These are phyloP conservation scores for Colletotrichum karsti DNA, from an alignment of 2,329 filamentous ascomycete genomes.

Conservation along the genomic window DNA sequence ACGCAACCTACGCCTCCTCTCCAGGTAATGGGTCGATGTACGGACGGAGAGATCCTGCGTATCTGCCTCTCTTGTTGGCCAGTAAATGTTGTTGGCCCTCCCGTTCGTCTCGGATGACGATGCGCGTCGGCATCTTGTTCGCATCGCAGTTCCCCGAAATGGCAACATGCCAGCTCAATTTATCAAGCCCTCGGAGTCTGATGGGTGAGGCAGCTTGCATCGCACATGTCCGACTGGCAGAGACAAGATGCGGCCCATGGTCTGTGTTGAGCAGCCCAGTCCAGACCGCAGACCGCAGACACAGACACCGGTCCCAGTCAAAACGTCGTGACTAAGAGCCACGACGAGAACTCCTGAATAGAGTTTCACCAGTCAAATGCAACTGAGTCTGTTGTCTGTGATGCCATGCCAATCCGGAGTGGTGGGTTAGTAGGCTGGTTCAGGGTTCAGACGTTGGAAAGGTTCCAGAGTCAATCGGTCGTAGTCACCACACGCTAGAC, in stretches of 20 bases:
- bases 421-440: slow-evolving; percentile 12
- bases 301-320: neutral
- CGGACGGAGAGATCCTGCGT: slow-evolving; percentile 4
- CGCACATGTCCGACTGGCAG: slow-evolving; percentile 14
- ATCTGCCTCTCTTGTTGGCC: neutral
- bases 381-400: slow-evolving; percentile 18
- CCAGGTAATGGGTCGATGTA: neutral
- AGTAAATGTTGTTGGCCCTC: neutral
- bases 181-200: neutral
- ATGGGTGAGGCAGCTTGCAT: slow-evolving; percentile 16
- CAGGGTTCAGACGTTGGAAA: slow-evolving; percentile 22
- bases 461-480: slow-evolving; percentile 17
- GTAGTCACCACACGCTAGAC: slow-evolving; percentile 11
- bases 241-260: neutral
- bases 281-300: neutral
- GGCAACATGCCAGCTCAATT: slow-evolving; percentile 5
- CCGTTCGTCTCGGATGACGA: neutral
- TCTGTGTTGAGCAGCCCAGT: neutral
- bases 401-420: slow-evolving; percentile 26
- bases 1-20: neutral
- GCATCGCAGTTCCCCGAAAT: neutral
- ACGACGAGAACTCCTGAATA: neutral
- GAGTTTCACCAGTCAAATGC: slow-evolving; percentile 7
- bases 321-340: neutral
- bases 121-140: slow-evolving; percentile 24